Percentiles rank a stretch among this genome's conserved stretches.
Evolutionary conservation across 2,329 filamentous ascomycete genomes (phyloP).

Genomic region (Penicillium sp.): DNA sequence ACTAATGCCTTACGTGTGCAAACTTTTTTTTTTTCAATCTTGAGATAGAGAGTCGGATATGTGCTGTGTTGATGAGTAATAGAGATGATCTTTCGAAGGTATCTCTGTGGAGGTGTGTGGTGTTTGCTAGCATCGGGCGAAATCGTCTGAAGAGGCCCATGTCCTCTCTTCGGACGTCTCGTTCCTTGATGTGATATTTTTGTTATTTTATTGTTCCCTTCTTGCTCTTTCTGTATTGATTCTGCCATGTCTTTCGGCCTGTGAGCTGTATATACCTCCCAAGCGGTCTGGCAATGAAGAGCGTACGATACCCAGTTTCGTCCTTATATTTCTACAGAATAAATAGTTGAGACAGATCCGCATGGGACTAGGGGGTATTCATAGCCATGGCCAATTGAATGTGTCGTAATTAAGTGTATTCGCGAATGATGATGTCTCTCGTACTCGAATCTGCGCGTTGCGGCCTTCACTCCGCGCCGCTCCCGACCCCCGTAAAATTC

Average conservation of each 20-base stretch:
- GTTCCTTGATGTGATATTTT: slow-evolving; percentile 18
- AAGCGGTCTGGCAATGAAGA: slow-evolving; percentile 39
- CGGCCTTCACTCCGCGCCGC: slow-evolving; percentile 24
- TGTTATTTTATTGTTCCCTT: slow-evolving; percentile 20
- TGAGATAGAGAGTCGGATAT: slow-evolving; percentile 15
- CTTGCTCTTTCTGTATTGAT: slow-evolving; percentile 23
- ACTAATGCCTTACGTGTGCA: slow-evolving; percentile 15
- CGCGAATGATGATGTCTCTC: background rate
- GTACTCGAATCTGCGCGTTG: no score
- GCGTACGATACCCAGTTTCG: slow-evolving; percentile 35
- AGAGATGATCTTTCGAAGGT: slow-evolving; percentile 12
- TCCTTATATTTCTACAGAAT: background rate
- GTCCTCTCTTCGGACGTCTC: slow-evolving; percentile 17
- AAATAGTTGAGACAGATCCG: background rate
- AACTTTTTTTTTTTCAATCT: slow-evolving; percentile 15
- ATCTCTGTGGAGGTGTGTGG: slow-evolving; percentile 12
- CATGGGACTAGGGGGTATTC: background rate
- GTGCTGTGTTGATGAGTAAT: slow-evolving; percentile 14
- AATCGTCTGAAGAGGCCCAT: slow-evolving; percentile 12
- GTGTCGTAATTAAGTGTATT: no score
- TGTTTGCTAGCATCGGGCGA: slow-evolving; percentile 10
- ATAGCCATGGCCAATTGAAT: no score
- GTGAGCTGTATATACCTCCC: slow-evolving; percentile 40
- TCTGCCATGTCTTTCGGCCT: slow-evolving; percentile 22
- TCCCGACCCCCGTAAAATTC: slow-evolving; percentile 36